Base-by-base conservation (phyloP, 805 yeast genomes). In the Pichia deserticola region DNA sequence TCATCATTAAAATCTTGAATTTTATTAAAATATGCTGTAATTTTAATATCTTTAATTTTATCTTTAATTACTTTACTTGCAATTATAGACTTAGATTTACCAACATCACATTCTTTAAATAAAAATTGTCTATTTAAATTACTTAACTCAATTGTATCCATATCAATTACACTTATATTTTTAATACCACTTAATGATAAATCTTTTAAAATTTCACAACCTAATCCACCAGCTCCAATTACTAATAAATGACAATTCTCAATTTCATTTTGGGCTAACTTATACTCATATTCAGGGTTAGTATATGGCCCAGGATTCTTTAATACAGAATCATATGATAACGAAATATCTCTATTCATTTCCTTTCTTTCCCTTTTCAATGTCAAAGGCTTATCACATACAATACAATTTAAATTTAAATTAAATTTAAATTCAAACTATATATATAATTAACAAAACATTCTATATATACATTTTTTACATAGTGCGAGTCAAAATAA, bases 201-300 rank as follows among this genome's bases (percentile, higher is more conserved):
- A 62, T 84, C 77, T 65, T 86, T 86, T 42, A 86, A 65, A 33
- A 86, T 82, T 63, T 86, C 93, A 66, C 95, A 86, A 4, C 95
- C 95, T 28, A 86, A 67, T 0, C 95, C 95, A 0, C 95, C 95
- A 1, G 92, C 92, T 1, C 95, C 95, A 42, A 85, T 75, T 7
- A 79, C 78, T 29, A 71, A 55, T 6, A 70, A 48, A 44, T 66
- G 62, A n/a, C 68, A 56, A 0, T 51, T 40, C 5, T 15, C 43
- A 9, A 68, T 44, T 36, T 57, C 56, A 13, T 39, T 42, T 5
- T 10, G 12, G 1, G 63, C 65, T 44, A 55, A 54, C 20, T 54
- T 55, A 3, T 57, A 43, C 1, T 66, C 62, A 44, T 64, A 66
- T 1, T 64, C 67, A 11, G 51, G 50, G 45, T 66, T 69, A 0